A percentile compares a stretch with the other conserved stretches of the same genome.
phyloP scores from a whole-genome alignment of 1,284 basidiomycete species.

The Boletus calvinii region DNA sequence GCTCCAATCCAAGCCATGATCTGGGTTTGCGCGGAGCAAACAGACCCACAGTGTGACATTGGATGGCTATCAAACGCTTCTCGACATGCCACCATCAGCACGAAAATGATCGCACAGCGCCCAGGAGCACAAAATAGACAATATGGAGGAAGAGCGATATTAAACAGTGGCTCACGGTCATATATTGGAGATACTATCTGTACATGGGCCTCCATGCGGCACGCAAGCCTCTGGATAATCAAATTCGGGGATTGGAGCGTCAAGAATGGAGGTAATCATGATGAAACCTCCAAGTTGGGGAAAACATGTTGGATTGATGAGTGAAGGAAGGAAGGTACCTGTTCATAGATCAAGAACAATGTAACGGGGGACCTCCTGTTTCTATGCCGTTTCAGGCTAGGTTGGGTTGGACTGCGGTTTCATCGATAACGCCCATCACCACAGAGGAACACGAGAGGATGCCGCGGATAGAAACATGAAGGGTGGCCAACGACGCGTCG shows the following conservation, averaged over 20 bases:
- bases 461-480: neutral
- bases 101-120: neutral
- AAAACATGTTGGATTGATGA: neutral
- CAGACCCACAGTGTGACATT: neutral
- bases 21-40: neutral
- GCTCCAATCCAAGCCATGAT: neutral
- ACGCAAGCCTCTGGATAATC: slow-evolving; percentile 10
- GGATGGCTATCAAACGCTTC: neutral
- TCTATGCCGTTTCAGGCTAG: slow-evolving; percentile 22
- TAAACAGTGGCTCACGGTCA: slow-evolving; percentile 17
- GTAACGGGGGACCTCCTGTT: slow-evolving; percentile 14
- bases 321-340: slow-evolving; percentile 5
- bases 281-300: slow-evolving; percentile 4
- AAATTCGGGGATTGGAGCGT: slow-evolving; percentile 18
- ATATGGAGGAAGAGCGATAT: neutral
- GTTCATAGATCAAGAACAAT: slow-evolving; percentile 10
- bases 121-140: neutral
- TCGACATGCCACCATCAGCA: neutral
- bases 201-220: neutral
- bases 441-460: slow-evolving; percentile 15
- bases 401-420: slow-evolving; percentile 12
- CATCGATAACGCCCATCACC: slow-evolving; percentile 18
- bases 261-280: slow-evolving; percentile 12
- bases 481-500: neutral
- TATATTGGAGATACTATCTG: slow-evolving; percentile 7